Conservation (phyloP, 768 basidiomycete genomes). For the Mycena venus region DNA sequence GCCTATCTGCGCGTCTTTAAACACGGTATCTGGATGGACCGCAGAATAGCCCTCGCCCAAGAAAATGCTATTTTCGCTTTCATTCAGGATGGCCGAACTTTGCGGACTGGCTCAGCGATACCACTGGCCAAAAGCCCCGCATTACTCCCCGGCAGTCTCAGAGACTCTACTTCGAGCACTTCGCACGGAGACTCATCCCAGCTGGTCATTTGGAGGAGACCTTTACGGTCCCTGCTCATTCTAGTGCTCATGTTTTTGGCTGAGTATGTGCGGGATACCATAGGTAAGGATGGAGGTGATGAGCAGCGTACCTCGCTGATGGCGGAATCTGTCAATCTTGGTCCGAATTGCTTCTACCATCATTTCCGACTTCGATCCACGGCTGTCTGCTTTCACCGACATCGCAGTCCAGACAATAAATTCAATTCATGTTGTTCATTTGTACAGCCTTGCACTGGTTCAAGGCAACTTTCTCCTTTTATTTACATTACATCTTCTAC, state of each 20-base stretch:
- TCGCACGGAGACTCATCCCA: conserved; percentile 33
- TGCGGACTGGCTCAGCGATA: conserved; percentile 40
- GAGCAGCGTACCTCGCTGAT: no score
- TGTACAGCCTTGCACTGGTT: no score
- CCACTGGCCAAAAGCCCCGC: neutral
- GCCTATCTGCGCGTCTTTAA: conserved; percentile 40
- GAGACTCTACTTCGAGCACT: conserved; percentile 43
- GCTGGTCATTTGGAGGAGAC: conserved; percentile 5
- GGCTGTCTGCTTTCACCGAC: no score
- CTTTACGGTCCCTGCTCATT: conserved; percentile 30
- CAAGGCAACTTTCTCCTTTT: no score
- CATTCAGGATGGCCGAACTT: conserved; percentile 45
- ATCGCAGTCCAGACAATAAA: no score
- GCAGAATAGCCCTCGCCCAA: conserved; percentile 36
- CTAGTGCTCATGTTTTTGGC: conserved; percentile 18
- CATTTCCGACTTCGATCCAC: no score
- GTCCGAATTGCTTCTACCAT: no score
- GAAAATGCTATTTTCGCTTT: conserved; percentile 37
- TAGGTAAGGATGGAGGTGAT: conserved; percentile 36
- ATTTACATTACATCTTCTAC: no score
- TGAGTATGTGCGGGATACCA: conserved; percentile 2
- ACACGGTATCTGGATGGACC: conserved; percentile 39
- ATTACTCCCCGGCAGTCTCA: conserved; percentile 38
- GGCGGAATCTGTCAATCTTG: no score
- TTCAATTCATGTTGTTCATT: no score